phyloP scores from a whole-genome alignment of 768 basidiomycete genomes.

The Termitomyces heimii region DNA sequence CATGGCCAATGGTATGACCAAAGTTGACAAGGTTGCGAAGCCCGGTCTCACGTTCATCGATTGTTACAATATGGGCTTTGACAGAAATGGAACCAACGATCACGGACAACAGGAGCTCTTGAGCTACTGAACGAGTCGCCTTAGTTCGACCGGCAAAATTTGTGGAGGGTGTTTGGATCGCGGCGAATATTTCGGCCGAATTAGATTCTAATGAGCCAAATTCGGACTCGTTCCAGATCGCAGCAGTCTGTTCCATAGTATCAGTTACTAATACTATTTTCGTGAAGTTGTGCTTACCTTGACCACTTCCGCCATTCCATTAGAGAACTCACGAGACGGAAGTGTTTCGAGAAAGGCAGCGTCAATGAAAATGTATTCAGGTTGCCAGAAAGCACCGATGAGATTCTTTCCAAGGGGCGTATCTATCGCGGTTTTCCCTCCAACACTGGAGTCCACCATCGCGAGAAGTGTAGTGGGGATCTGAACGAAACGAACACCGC shows the following conservation, averaged over 20 bases:
- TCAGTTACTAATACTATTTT: background rate
- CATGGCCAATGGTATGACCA: constrained; percentile 97
- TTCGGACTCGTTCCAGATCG: constrained; percentile 94
- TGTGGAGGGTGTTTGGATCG: constrained; percentile 68
- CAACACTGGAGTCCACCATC: constrained; percentile 98
- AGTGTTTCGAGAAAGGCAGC: constrained; percentile 93
- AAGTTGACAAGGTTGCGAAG: constrained; percentile 99
- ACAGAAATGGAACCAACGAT: constrained; percentile 92
- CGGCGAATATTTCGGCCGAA: constrained; percentile 78
- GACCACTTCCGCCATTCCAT: constrained; percentile 97
- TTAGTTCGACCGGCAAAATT: constrained; percentile 51
- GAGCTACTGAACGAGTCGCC: constrained; percentile 66
- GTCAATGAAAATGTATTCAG: constrained; percentile 96
- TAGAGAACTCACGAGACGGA: constrained; percentile 90
- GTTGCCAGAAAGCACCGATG: constrained; percentile 98
- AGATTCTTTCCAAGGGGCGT: constrained; percentile 98
- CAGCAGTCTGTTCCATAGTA: constrained; percentile 70
- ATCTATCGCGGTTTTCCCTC: constrained; percentile 99
- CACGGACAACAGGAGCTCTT: constrained; percentile 81
- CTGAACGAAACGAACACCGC: constrained; percentile 92
- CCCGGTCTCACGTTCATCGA: constrained; percentile 95
- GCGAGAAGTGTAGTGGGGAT: constrained; percentile 95
- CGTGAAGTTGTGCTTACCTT: constrained; percentile 52
- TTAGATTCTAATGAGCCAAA: constrained; percentile 86
- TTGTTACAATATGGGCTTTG: constrained; percentile 94